Percentiles rank a stretch among this genome's conserved stretches.
Evolutionary conservation across 352 stramenopile species (phyloP).

Genomic region (Phytophthora pistaciae): DNA sequence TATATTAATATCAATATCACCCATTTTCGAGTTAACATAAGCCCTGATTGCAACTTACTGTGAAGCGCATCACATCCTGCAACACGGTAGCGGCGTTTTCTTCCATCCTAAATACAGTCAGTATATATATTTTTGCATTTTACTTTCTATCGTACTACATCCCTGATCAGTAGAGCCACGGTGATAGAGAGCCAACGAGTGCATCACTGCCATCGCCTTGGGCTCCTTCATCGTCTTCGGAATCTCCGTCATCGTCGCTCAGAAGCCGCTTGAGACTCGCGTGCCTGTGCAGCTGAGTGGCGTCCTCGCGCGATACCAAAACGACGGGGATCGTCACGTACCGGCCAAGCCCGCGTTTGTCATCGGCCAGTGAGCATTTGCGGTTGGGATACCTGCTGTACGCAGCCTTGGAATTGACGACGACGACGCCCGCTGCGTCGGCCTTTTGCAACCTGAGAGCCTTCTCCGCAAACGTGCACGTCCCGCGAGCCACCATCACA

Average conservation of each 20-base stretch:
- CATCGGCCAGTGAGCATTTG: constrained; percentile 75
- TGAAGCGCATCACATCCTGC: too few relatives aligned
- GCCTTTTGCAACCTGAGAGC: constrained; percentile 66
- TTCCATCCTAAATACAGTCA: constrained; percentile 3
- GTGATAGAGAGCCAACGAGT: constrained; percentile 62
- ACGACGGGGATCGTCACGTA: constrained; percentile 76
- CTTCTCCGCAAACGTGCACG: constrained; percentile 85
- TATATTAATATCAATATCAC: too few relatives aligned
- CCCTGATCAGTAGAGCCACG: constrained; percentile 61
- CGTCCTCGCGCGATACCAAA: constrained; percentile 67
- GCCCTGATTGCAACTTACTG: too few relatives aligned
- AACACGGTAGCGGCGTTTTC: not conserved
- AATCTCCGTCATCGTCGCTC: constrained; percentile 16
- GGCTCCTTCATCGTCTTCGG: not conserved
- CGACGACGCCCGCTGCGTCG: constrained; percentile 66
- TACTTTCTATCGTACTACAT: constrained; percentile 34
- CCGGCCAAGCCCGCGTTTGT: constrained; percentile 47
- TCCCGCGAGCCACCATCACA: constrained; percentile 73
- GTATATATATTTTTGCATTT: constrained; percentile 37
- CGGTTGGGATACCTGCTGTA: constrained; percentile 52
- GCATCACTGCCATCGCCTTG: constrained; percentile 13
- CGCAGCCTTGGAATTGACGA: constrained; percentile 74
- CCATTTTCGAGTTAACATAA: too few relatives aligned
- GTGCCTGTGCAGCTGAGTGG: constrained; percentile 51
- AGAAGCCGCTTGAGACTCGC: constrained; percentile 24